A percentile compares a stretch with the other conserved stretches of the same genome.
Evolutionary conservation across 129 eudicot genomes (phyloP).

Genomic region (Artemisia annua): DNA sequence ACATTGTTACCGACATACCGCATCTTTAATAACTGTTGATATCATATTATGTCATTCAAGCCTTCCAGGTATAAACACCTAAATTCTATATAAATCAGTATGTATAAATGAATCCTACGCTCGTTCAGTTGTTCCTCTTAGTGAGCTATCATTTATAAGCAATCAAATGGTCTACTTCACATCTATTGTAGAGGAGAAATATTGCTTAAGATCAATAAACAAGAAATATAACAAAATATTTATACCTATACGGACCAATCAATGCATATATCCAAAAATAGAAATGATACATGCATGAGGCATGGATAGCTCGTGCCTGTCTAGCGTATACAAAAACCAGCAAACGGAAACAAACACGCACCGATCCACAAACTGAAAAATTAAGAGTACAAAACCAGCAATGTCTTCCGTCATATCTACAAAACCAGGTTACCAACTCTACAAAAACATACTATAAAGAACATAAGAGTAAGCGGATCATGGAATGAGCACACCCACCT

Average conservation of each 20-base stretch:
- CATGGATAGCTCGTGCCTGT: background rate
- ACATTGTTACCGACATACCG: no score
- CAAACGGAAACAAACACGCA: constrained; percentile 6
- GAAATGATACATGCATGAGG: constrained; percentile 19
- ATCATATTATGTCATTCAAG: no score
- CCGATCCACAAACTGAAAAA: constrained; percentile 25
- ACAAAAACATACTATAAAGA: constrained; percentile 28
- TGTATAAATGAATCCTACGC: no score
- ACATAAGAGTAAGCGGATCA: constrained; percentile 6
- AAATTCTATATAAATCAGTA: no score
- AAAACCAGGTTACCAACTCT: constrained; percentile 25
- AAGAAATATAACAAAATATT: background rate
- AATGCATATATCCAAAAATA: background rate
- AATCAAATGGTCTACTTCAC: no score
- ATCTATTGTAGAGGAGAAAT: no score
- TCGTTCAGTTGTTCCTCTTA: no score
- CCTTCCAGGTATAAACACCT: no score
- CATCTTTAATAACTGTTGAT: no score
- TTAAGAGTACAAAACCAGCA: constrained; percentile 10
- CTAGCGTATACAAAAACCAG: constrained; percentile 18
- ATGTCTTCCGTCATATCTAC: constrained; percentile 26
- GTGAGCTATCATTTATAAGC: no score
- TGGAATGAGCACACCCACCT: constrained; percentile 10
- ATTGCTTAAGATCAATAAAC: background rate
- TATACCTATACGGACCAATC: background rate